Conservation (phyloP, 768 basidiomycete species). For the Tylopilus felleus region DNA sequence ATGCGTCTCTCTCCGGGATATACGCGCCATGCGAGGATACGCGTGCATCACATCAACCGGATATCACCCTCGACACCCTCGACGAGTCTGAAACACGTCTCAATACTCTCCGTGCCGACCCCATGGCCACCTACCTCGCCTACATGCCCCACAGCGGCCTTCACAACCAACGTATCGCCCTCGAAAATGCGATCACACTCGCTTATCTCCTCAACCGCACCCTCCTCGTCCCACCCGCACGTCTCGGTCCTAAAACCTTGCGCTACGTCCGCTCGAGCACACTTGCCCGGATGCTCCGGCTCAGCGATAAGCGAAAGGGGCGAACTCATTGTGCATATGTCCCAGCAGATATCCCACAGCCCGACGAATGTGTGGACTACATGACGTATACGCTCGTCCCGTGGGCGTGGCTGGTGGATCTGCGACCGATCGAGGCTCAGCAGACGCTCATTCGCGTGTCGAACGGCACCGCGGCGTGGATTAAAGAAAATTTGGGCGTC, state of each 20-base stretch:
- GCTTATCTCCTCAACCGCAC: slow-evolving; percentile 70
- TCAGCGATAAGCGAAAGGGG: slow-evolving; percentile 48
- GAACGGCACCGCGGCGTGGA: slow-evolving; percentile 42
- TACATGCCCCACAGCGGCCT: slow-evolving; percentile 84
- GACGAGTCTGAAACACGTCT: slow-evolving; percentile 19
- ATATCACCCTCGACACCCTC: slow-evolving; percentile 31
- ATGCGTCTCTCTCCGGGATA: neutral
- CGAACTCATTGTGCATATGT: slow-evolving; percentile 48
- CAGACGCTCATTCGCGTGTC: slow-evolving; percentile 49
- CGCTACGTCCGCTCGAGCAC: slow-evolving; percentile 55
- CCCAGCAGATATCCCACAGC: slow-evolving; percentile 32
- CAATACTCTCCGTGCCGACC: slow-evolving; percentile 12
- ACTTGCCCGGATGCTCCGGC: slow-evolving; percentile 42
- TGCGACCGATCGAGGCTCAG: slow-evolving; percentile 35
- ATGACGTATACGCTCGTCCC: slow-evolving; percentile 59
- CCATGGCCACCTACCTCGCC: slow-evolving; percentile 50
- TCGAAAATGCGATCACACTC: slow-evolving; percentile 81
- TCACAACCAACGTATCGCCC: slow-evolving; percentile 82
- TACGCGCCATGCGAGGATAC: neutral
- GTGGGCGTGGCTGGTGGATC: slow-evolving; percentile 69
- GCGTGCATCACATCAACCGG: neutral
- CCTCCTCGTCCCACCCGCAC: slow-evolving; percentile 72
- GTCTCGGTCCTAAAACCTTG: slow-evolving; percentile 58
- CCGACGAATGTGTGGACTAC: slow-evolving; percentile 60
- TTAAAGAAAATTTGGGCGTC: slow-evolving; percentile 24